A percentile compares a stretch with the other conserved stretches of the same genome.
Conservation (phyloP, 306 rosid genomes). For the Lathyrus sativus region DNA sequence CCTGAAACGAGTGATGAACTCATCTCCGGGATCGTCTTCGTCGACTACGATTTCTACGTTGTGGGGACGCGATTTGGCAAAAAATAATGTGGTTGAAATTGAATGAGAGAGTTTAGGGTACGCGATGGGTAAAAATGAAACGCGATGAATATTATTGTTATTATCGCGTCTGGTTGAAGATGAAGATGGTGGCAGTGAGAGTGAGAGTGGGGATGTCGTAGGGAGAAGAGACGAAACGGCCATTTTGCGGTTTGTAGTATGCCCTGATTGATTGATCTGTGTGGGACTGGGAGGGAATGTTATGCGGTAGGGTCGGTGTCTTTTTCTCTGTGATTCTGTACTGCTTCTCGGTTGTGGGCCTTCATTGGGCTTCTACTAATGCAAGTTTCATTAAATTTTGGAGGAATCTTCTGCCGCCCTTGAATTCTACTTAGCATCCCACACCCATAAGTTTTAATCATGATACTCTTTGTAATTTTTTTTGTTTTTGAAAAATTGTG, state of each 20-base stretch:
- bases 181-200: neutral
- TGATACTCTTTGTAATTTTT: too few relatives aligned
- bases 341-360: neutral
- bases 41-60: conserved; percentile 65
- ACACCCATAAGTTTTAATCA: too few relatives aligned
- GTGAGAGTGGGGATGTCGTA: neutral
- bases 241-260: conserved; percentile 11
- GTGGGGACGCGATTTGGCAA: conserved; percentile 48
- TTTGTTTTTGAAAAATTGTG: too few relatives aligned
- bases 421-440: too few relatives aligned
- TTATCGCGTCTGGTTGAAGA: neutral
- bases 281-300: neutral
- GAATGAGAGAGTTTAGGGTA: conserved; percentile 48
- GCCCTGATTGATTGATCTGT: too few relatives aligned
- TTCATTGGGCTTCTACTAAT: neutral
- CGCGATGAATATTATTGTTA: neutral
- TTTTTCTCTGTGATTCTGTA: neutral
- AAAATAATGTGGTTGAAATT: conserved; percentile 44
- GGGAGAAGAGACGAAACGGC: conserved; percentile 5
- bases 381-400: neutral
- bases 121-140: conserved; percentile 41
- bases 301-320: neutral
- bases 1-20: conserved; percentile 57
- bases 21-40: conserved; percentile 74
- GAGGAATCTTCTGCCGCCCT: too few relatives aligned